Base-by-base conservation (phyloP, 1,284 basidiomycete species). In the Peniophora sp. region DNA sequence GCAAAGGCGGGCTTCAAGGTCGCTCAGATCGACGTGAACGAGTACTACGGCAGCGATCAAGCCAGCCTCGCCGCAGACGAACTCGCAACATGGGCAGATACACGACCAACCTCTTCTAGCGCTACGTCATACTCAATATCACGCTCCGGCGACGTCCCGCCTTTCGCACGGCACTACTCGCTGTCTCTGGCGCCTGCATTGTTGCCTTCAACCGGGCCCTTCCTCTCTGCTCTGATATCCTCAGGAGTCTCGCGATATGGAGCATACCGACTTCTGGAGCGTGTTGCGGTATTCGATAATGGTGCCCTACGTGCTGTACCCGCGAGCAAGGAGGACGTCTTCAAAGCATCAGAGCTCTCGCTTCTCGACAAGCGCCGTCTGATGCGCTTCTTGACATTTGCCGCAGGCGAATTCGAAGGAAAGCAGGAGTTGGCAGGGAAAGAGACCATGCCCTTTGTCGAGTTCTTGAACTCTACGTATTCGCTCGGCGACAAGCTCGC, bases 191-290 rank as follows among this genome's bases (percentile, higher is more conserved):
- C 79, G 5, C 96, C 96, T 0, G 75, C 88, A 2, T 70, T 98
- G 2, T 81, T 97, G 17, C 87, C 92, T 1, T 85, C 92, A 0
- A 65, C 80, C 12, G 93, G 95, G 0, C 78, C 85, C 0, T 76
- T 92, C 35, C 91, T 98, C 44, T 79, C 87, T 18, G 79, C 87
- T 2, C 74, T 98, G 5, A 75, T 97, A 23, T 70, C 78, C 1
- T 95, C 92, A 20, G 90, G 92, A 24, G 94, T 98, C 3, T 80
- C 92, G 9, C 84, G 86, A 50, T 98, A 99, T 61, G 89, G 92
- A 27, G 87, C 85, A 2, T 98, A 97, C 65, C 83, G 88, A 47
- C 74, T 97, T 1, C 73, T 98, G n/a, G 90, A 93, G 50, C 76
- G 77, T 8, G 74, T 92, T 10, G 79, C 73, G 10, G 70, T 94